Base-by-base conservation (phyloP, 441 rosid species). In the Brassica hybrid region DNA sequence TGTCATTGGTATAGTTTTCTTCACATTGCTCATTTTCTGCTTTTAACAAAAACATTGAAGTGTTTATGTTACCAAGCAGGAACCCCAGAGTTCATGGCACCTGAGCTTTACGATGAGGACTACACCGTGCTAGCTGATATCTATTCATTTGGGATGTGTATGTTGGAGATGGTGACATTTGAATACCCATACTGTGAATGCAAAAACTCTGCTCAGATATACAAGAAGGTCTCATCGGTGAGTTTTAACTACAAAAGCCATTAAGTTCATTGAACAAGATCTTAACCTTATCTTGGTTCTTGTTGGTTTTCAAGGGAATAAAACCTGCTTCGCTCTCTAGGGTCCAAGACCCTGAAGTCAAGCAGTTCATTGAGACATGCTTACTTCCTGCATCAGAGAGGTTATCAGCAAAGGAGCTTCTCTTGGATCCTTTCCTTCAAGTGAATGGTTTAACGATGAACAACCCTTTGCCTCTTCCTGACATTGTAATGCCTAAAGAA, bases 311-410 rank as follows among this genome's bases (percentile, higher is more conserved):
- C 7, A 52, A 90, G 94, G 94, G 94, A 62, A 88, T 90, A 81
- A 88, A 86, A 81, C 94, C 94, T 34, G 92, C 88, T 70, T 84
- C 87, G 2, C 89, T 90, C 69, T 81, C 88, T 66, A 87, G 79
- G 78, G 86, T 88, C 62, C 86, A 80, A 72, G 90, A 90, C 70
- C 81, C 79, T 19, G 88, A 86, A 48, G 83, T 90, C 57, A 90
- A 86, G 73, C 71, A 30, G 57, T 87, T 90, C 77, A 88, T 90
- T 76, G 91, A 90, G 76, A 88, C 88, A 75, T 90, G 92, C 71
- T 73, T 90, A 59, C 86, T 90, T 65, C 88, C 92, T 69, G 91
- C 86, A 59, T 74, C 89, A 19, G 86, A 87, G 80, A 88, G 94
- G 80, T 67, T 81, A 57, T 85, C 94, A 14, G 94, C 91, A 5